Conservation (phyloP, 2,329 filamentous ascomycete genomes). For the Cercospora beticola region DNA sequence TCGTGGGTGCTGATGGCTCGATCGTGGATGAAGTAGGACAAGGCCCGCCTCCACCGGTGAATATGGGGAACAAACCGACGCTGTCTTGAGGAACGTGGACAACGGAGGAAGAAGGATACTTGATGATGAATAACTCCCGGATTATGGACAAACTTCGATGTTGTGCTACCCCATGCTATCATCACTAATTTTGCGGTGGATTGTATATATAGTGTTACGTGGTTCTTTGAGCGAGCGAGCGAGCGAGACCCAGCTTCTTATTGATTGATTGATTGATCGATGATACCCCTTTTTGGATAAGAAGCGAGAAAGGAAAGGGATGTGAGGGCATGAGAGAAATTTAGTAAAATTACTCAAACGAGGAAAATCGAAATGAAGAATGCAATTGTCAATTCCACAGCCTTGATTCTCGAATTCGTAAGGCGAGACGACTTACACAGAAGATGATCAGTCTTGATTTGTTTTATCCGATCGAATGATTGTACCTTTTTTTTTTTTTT, state of each 20-base stretch:
- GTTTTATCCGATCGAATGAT: too few species aligned
- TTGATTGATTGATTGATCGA: background rate
- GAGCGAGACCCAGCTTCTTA: background rate
- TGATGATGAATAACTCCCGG: background rate
- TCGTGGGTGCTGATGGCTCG: constrained; percentile 41
- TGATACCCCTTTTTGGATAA: background rate
- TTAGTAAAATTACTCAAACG: background rate
- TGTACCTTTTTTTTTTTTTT: too few species aligned
- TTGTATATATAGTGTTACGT: too few species aligned
- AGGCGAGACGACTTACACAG: too few species aligned
- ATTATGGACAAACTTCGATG: background rate
- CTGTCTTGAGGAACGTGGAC: constrained; percentile 5
- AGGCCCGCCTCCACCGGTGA: constrained; percentile 75
- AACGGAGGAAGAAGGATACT: background rate
- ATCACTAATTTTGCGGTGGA: too few species aligned
- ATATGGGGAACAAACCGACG: constrained; percentile 77
- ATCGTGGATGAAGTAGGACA: constrained; percentile 52
- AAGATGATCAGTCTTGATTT: too few species aligned
- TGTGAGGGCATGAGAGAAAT: background rate
- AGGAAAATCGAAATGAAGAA: background rate
- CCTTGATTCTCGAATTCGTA: too few species aligned
- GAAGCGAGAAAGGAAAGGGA: background rate
- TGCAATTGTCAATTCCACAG: background rate
- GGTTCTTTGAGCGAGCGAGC: background rate
- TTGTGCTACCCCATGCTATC: background rate